phyloP scores from a whole-genome alignment of 176 grass and related monocot species.

The Dactylis glomerata region DNA sequence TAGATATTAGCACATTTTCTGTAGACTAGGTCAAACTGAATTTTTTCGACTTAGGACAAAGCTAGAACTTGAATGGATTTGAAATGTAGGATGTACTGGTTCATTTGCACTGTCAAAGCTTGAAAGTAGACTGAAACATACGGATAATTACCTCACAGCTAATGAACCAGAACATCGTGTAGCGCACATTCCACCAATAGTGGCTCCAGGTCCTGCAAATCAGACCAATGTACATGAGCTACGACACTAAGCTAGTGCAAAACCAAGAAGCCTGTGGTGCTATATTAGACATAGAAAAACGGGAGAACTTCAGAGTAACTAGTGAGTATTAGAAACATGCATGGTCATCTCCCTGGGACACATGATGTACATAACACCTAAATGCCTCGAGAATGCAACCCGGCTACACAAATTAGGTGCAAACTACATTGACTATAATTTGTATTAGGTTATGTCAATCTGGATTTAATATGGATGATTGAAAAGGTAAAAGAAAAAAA shows the following conservation, averaged over 20 bases:
- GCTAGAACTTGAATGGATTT: not conserved
- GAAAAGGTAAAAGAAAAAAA: slow-evolving; percentile 4
- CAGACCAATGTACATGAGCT: slow-evolving; percentile 26
- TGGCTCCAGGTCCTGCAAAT: slow-evolving; percentile 89
- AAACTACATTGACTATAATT: not conserved
- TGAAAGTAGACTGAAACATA: slow-evolving; percentile 10
- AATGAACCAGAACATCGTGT: slow-evolving; percentile 97
- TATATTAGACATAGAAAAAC: not conserved
- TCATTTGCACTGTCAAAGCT: slow-evolving; percentile 17
- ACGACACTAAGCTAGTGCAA: not conserved
- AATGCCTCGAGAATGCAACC: not conserved
- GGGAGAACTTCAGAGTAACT: not conserved
- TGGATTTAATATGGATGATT: not conserved
- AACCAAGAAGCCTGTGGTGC: not conserved
- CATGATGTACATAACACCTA: not conserved
- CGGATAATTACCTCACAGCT: slow-evolving; percentile 89
- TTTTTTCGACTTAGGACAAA: not conserved
- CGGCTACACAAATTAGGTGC: not conserved
- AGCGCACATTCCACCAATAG: slow-evolving; percentile 98
- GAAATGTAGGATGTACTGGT: not conserved
- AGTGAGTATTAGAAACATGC: slow-evolving; percentile 15
- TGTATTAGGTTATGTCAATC: not conserved
- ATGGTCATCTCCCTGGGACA: not conserved
- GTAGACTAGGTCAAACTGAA: no score
- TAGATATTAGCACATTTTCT: no score